Conservation (phyloP, 2,329 filamentous ascomycete genomes). For the Xylariaceae sp. region DNA sequence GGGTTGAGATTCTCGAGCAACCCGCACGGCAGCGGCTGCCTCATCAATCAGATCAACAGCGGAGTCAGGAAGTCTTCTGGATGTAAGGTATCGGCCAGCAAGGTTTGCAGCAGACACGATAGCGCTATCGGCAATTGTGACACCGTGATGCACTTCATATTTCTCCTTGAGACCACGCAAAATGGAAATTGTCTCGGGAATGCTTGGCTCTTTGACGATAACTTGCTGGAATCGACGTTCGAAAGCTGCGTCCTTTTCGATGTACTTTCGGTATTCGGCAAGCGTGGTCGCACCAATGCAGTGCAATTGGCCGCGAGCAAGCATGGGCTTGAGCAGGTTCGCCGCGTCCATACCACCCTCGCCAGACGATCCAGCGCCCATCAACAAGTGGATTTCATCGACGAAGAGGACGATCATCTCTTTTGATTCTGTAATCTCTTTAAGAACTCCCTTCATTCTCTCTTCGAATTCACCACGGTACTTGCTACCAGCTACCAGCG, state of each 20-base stretch:
- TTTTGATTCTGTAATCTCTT: constrained; percentile 91
- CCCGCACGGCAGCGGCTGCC: constrained; percentile 91
- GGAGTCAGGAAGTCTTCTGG: constrained; percentile 86
- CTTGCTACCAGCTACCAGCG: constrained; percentile 94
- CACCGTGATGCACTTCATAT: constrained; percentile 97
- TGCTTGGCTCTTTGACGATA: constrained; percentile 86
- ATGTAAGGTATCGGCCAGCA: constrained; percentile 88
- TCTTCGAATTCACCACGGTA: constrained; percentile 98
- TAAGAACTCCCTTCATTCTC: constrained; percentile 97
- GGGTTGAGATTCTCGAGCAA: constrained; percentile 92
- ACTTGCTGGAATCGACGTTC: constrained; percentile 99
- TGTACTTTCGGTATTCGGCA: constrained; percentile 95
- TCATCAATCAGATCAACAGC: constrained; percentile 96
- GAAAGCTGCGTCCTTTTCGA: constrained; percentile 97
- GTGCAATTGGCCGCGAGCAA: constrained; percentile 92
- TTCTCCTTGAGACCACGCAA: constrained; percentile 97
- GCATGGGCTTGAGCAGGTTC: constrained; percentile 96
- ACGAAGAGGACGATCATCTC: constrained; percentile 98
- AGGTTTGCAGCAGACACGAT: constrained; percentile 89
- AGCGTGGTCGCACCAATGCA: constrained; percentile 97
- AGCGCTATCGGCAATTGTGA: constrained; percentile 90
- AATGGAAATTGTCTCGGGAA: constrained; percentile 91
- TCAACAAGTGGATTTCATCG: constrained; percentile 96
- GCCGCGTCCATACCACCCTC: constrained; percentile 99
- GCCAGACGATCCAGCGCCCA: constrained; percentile 91